Conservation (phyloP, 2,329 filamentous ascomycete species). For the Arthrocladium fulminans region DNA sequence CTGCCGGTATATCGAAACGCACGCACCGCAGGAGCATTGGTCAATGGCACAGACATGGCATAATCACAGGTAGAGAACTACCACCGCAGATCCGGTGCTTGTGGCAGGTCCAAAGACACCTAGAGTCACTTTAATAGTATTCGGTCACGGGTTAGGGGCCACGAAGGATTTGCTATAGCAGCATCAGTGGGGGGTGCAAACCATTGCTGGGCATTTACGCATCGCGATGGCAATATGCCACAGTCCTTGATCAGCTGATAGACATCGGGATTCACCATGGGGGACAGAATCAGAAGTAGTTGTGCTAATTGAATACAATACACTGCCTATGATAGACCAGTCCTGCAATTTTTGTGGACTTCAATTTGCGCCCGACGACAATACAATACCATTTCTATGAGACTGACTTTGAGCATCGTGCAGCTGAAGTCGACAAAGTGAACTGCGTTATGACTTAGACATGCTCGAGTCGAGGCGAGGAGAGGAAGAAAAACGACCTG, state of each 20-base stretch:
- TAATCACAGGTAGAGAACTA: slow-evolving; percentile 33
- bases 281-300: slow-evolving; percentile 27
- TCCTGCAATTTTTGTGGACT: slow-evolving; percentile 41
- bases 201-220: slow-evolving; percentile 56
- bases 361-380: slow-evolving; percentile 48
- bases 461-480: slow-evolving; percentile 44
- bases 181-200: slow-evolving; percentile 56
- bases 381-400: slow-evolving; percentile 47
- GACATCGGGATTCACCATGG: slow-evolving; percentile 26
- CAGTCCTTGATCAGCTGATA: slow-evolving; percentile 53
- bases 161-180: slow-evolving; percentile 55
- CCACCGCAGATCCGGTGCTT: slow-evolving; percentile 32
- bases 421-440: slow-evolving; percentile 57
- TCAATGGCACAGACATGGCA: slow-evolving; percentile 35
- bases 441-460: slow-evolving; percentile 50
- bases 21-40: slow-evolving; percentile 47
- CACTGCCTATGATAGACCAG: slow-evolving; percentile 9
- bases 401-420: slow-evolving; percentile 54
- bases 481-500: slow-evolving; percentile 45
- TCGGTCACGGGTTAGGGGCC: slow-evolving; percentile 58
- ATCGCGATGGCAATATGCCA: slow-evolving; percentile 56
- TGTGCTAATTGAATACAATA: slow-evolving; percentile 10
- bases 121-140: slow-evolving; percentile 54
- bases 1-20: slow-evolving; percentile 56
- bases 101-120: slow-evolving; percentile 33